Evolutionary conservation across 495 filamentous ascomycete genomes (phyloP), one percentile per base, ranked within the genome.

Genomic region (Chaetomidium leptoderma): DNA sequence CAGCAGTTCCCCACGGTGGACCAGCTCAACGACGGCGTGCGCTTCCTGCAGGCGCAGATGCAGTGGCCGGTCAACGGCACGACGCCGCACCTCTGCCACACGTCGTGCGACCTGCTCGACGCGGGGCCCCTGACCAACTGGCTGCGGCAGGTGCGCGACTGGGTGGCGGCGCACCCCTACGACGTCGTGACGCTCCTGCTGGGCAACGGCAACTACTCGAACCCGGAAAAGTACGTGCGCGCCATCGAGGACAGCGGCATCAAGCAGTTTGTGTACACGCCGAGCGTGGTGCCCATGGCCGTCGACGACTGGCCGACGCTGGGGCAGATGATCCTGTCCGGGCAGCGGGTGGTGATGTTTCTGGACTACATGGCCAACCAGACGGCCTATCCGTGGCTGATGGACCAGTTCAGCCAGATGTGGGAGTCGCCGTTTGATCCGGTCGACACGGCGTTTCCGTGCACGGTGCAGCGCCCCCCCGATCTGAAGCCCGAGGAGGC

Each of bases 131-230:
- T 93, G 23, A 82, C 88, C 53, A 76, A 79, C 30, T 93, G 91
- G 73, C 83, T 97, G 35, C 74, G 71, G 1, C 75, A 72, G 9
- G 86, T 97, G 23, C 77, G 76, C 49, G 63, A 71, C 44, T 97
- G 92, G 92, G 82, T 97, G 17, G 73, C 74, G 6, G 66, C 69
- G 2, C 84, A 97, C 63, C 91, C 90, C 0, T 93, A 90, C 69
- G 91, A 97, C 60, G 86, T 96, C 5, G 83, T 97, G n/a, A 96
- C 91, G 5, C 82, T 96, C 51, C 74, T 97, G 8, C 81, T 97
- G 45, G 90, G 87, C 16, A 97, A 97, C 70, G 84, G 79, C 58
- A 90, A 93, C 73, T 86, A 78, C 56, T 78, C 76, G 23, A 66
- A 57, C 14, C 73, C 77, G 4, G 66, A 70, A 16, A 29, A 71